Percentiles rank a stretch among this genome's conserved stretches.
These are phyloP conservation scores for Lipomyces starkeyi DNA, from an alignment of 805 yeast genomes.

Conservation along the genomic window DNA sequence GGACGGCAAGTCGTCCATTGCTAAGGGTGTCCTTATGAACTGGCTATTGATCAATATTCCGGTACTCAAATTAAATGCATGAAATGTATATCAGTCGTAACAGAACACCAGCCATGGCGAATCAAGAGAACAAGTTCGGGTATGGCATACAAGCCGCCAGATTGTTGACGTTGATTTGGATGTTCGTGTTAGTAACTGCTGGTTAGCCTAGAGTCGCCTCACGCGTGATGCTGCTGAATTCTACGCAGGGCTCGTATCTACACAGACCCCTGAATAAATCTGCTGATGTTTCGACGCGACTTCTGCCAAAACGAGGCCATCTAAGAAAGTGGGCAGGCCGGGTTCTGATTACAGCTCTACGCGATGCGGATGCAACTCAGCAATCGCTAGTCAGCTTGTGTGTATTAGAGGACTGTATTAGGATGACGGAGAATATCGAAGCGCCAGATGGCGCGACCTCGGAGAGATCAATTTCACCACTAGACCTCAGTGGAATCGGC, in stretches of 20 bases:
- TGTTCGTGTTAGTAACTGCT: not conserved
- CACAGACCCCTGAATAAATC: not conserved
- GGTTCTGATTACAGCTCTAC: not conserved
- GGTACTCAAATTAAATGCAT: not conserved
- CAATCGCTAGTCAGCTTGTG: not conserved
- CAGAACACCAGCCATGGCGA: not conserved
- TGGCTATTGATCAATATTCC: not conserved
- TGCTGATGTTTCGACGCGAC: too few species aligned
- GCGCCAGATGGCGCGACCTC: not conserved
- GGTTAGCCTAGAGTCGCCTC: not conserved
- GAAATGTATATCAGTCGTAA: not conserved
- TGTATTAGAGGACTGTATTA: not conserved
- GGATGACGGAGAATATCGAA: not conserved
- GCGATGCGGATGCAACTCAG: not conserved
- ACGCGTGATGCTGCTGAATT: not conserved
- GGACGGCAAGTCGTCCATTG: not conserved
- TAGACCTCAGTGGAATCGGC: not conserved
- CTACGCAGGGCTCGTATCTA: not conserved
- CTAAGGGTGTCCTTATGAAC: not conserved
- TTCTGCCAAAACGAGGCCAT: too few species aligned
- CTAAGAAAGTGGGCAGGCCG: not conserved
- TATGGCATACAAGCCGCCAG: not conserved
- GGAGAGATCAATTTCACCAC: not conserved
- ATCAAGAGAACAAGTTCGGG: not conserved
- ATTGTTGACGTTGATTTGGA: not conserved